Evolutionary conservation across 441 rosid species (phyloP), one percentile per base, ranked within the genome.

Genomic region (Kokia cookei): DNA sequence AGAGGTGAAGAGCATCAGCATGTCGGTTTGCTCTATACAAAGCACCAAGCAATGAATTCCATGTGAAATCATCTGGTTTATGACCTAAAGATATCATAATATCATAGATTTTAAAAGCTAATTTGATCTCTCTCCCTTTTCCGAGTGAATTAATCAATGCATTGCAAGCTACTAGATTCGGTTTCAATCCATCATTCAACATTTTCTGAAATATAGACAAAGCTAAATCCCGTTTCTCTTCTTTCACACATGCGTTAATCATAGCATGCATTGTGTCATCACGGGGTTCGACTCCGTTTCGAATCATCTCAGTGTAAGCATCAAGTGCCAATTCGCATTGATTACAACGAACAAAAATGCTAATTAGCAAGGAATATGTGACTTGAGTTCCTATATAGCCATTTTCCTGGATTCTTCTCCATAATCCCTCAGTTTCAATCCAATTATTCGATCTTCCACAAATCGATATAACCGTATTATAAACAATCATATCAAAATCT

Each of bases 121-220:
- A 77, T 72, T 87, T 77, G 19, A 82, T 81, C 69, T 85, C 79
- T 11, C 97, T 91, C 2, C 89, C 89, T 79, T 89, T 92, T 47
- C 96, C 96, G 11, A 92, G 88, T n/a, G 88, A 81, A 71, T 90
- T 89, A 0, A 92, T 85, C 84, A 92, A 51, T 11, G 93, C 86
- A 81, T 92, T 91, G 85, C 97, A 90, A 0, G 92, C 84, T 50
- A 83, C 80, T 40, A 78, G 87, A 77, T 84, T 94, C 62, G 97
- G 97, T 80, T 82, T 80, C 60, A 77, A 58, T 43, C 86, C 83
- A 37, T 50, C 57, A 37, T 82, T 83, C 80, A 89, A 47, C 92
- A 92, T 91, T 43, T 77, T 65, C 48, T 81, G 86, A 79, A 90
- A 89, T 64, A 89, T 73, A 19, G 76, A 69, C n/a, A 92, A 51